phyloP scores from a whole-genome alignment of 345 rosid genomes.

The Citropsis articulata region DNA sequence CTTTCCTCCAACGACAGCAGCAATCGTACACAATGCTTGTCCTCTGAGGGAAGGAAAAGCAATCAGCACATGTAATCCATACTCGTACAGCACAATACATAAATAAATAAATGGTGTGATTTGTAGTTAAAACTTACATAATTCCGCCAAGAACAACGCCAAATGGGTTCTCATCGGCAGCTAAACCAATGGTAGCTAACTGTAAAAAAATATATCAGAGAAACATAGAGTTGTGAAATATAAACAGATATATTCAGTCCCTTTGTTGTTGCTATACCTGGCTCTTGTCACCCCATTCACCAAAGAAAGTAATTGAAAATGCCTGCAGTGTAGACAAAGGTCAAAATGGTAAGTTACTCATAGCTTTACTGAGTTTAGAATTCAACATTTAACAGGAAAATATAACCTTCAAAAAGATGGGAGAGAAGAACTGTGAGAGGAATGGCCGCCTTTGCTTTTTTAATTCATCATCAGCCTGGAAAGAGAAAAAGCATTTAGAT shows the following conservation, averaged over 20 bases:
- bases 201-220: conserved; percentile 29
- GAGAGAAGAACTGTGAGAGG: conserved; percentile 74
- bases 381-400: background rate
- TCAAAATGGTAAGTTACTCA: conserved; percentile 15
- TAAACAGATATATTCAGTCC: conserved; percentile 4
- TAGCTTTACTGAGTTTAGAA: background rate
- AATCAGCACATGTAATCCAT: background rate
- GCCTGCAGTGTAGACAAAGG: conserved; percentile 50
- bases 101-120: background rate
- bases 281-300: conserved; percentile 99
- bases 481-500: conserved; percentile 4
- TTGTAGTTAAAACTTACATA: conserved; percentile 41
- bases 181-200: conserved; percentile 94
- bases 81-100: background rate
- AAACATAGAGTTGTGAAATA: conserved; percentile 14
- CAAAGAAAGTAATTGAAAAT: conserved; percentile 91
- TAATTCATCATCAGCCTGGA: conserved; percentile 63
- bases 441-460: conserved; percentile 71
- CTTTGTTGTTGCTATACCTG: conserved; percentile 46
- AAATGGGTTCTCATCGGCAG: conserved; percentile 91
- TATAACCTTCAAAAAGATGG: conserved; percentile 79
- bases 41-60: conserved; percentile 47
- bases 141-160: conserved; percentile 91
- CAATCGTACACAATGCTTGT: conserved; percentile 85
- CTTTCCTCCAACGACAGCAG: conserved; percentile 95